These are phyloP conservation scores for Lodderomyces theae DNA, from an alignment of 1,139 yeast genomes.

Conservation along the genomic window DNA sequence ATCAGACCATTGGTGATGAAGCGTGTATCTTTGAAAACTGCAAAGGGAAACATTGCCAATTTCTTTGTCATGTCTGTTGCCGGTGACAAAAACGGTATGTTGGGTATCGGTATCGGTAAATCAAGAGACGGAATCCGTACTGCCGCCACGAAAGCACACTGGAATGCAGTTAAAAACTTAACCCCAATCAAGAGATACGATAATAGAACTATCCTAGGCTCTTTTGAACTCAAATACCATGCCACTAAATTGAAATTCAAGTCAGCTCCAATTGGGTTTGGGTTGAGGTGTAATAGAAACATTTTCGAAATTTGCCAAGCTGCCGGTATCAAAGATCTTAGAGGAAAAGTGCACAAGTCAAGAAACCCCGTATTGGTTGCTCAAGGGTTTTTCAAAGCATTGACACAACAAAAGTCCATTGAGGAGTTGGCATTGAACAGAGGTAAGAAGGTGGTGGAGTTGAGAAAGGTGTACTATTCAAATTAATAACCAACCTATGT, in stretches of 20 bases:
- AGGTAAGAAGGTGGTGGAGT: slow-evolving; percentile 93
- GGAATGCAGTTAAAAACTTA: slow-evolving; percentile 91
- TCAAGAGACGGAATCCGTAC: slow-evolving; percentile 74
- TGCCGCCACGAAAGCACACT: slow-evolving; percentile 83
- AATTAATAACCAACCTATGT: neutral
- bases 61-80: slow-evolving; percentile 85
- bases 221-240: slow-evolving; percentile 78
- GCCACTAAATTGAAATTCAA: slow-evolving; percentile 80
- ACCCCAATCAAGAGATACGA: slow-evolving; percentile 83
- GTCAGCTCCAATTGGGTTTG: slow-evolving; percentile 92
- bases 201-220: slow-evolving; percentile 86
- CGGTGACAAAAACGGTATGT: slow-evolving; percentile 91
- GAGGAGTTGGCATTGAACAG: slow-evolving; percentile 89
- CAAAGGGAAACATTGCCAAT: slow-evolving; percentile 87
- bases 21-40: slow-evolving; percentile 87
- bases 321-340: slow-evolving; percentile 91
- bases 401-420: slow-evolving; percentile 73
- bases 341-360: slow-evolving; percentile 88
- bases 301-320: slow-evolving; percentile 90
- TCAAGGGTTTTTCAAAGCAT: slow-evolving; percentile 85
- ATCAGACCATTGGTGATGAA: slow-evolving; percentile 71
- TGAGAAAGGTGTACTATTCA: slow-evolving; percentile 85
- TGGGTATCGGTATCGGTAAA: slow-evolving; percentile 95
- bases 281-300: slow-evolving; percentile 87
- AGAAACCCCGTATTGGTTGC: slow-evolving; percentile 94